A percentile compares a stretch with the other conserved stretches of the same genome.
Conservation (phyloP, 257 asterid species). For the Osmanthus fragrans region DNA sequence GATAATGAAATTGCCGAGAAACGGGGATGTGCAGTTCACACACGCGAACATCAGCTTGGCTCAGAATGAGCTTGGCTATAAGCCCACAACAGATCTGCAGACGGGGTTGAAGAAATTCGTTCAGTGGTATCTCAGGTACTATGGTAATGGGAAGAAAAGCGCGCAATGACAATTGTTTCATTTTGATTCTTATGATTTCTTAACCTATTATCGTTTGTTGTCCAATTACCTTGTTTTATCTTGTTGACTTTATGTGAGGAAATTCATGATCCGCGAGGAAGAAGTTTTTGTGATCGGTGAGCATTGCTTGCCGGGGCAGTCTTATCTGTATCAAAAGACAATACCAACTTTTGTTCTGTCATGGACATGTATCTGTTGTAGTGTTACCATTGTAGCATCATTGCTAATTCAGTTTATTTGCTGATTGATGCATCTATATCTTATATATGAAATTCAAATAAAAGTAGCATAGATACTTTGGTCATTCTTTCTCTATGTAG, state of each 20-base stretch:
- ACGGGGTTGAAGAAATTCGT: slow-evolving; percentile 94
- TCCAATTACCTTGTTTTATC: slow-evolving; percentile 50
- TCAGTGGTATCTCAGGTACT: slow-evolving; percentile 89
- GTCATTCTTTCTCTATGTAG: slow-evolving; percentile 24
- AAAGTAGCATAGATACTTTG: slow-evolving; percentile 42
- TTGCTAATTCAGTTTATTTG: slow-evolving; percentile 54
- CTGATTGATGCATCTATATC: slow-evolving; percentile 54
- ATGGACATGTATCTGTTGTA: not conserved
- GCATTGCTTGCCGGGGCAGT: slow-evolving; percentile 24
- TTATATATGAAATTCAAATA: slow-evolving; percentile 44
- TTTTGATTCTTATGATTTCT: slow-evolving; percentile 75
- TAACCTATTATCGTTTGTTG: slow-evolving; percentile 41
- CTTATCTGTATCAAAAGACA: slow-evolving; percentile 35
- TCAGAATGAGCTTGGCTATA: slow-evolving; percentile 82
- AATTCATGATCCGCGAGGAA: slow-evolving; percentile 35
- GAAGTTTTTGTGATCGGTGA: slow-evolving; percentile 35
- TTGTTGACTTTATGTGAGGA: slow-evolving; percentile 37
- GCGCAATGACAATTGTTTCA: slow-evolving; percentile 54
- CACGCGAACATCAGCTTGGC: slow-evolving; percentile 93
- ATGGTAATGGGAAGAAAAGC: slow-evolving; percentile 76
- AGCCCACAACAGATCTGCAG: slow-evolving; percentile 88
- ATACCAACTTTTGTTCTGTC: not conserved
- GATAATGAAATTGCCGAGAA: slow-evolving; percentile 85
- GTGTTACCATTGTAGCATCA: slow-evolving; percentile 56
- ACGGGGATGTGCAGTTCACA: slow-evolving; percentile 90